Evolutionary conservation across 2,329 filamentous ascomycete species (phyloP).

Genomic region (Cladorrhinum sp.): DNA sequence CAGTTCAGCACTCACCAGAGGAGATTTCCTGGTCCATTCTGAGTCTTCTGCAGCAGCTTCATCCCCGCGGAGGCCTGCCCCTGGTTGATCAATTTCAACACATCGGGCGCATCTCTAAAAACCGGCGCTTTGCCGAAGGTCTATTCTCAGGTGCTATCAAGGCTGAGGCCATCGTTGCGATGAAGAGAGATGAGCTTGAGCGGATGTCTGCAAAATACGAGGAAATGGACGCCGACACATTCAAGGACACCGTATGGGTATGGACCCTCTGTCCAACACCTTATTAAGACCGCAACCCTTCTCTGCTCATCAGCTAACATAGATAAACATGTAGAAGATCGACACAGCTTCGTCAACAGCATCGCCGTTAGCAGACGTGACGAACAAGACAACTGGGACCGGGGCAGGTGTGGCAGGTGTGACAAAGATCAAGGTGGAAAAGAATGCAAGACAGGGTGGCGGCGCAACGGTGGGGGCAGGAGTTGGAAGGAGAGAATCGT

Average conservation of each 20-base stretch:
- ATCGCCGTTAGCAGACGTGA: background rate
- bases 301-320: slow-evolving; percentile 10
- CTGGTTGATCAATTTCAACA: slow-evolving; percentile 22
- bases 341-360: background rate
- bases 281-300: background rate
- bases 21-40: background rate
- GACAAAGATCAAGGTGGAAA: background rate
- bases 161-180: slow-evolving; percentile 11
- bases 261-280: slow-evolving; percentile 12
- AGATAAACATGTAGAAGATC: slow-evolving; percentile 7
- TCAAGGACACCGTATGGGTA: slow-evolving; percentile 24
- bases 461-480: background rate
- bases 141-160: slow-evolving; percentile 23
- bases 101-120: slow-evolving; percentile 6
- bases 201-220: slow-evolving; percentile 7
- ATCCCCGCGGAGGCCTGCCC: background rate
- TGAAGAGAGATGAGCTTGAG: slow-evolving; percentile 18
- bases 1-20: background rate
- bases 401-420: background rate
- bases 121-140: slow-evolving; percentile 23
- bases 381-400: background rate
- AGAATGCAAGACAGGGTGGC: background rate
- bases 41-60: background rate
- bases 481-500: background rate
- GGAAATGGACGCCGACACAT: slow-evolving; percentile 14